These are phyloP conservation scores for Pelargonium citronellum DNA, from an alignment of 441 rosid species.

Conservation along the genomic window DNA sequence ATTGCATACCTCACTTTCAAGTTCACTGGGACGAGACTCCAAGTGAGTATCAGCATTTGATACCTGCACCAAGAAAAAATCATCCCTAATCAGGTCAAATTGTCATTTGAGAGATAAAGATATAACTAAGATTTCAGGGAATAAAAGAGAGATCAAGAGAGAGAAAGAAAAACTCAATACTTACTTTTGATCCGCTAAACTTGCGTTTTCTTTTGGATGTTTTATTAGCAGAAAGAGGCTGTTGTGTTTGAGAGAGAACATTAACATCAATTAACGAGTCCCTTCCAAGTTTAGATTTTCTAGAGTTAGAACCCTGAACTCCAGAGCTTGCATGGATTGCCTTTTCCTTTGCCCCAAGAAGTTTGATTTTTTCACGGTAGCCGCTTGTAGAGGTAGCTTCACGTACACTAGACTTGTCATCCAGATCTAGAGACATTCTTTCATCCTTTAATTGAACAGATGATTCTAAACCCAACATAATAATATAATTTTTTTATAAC, in stretches of 20 bases:
- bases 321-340: conserved; percentile 24
- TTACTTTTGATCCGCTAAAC: conserved; percentile 38
- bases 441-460: conserved; percentile 60
- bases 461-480: conserved; percentile 48
- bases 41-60: conserved; percentile 29
- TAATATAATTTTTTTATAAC: not conserved
- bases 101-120: not conserved
- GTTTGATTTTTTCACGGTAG: conserved; percentile 36
- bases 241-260: conserved; percentile 37
- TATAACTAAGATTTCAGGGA: not conserved
- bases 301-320: conserved; percentile 34
- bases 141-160: conserved; percentile 16
- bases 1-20: conserved; percentile 41
- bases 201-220: conserved; percentile 49
- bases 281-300: conserved; percentile 51
- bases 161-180: not conserved
- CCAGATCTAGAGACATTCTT: conserved; percentile 34
- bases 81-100: not conserved
- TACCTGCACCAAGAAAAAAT: not conserved
- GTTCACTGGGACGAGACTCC: conserved; percentile 32
- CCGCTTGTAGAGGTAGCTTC: conserved; percentile 44
- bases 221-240: conserved; percentile 31
- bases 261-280: conserved; percentile 28
- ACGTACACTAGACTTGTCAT: conserved; percentile 41
- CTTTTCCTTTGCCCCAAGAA: conserved; percentile 39